These are phyloP conservation scores for Lenwebbia sp. DNA, from an alignment of 345 rosid genomes.

Conservation along the genomic window DNA sequence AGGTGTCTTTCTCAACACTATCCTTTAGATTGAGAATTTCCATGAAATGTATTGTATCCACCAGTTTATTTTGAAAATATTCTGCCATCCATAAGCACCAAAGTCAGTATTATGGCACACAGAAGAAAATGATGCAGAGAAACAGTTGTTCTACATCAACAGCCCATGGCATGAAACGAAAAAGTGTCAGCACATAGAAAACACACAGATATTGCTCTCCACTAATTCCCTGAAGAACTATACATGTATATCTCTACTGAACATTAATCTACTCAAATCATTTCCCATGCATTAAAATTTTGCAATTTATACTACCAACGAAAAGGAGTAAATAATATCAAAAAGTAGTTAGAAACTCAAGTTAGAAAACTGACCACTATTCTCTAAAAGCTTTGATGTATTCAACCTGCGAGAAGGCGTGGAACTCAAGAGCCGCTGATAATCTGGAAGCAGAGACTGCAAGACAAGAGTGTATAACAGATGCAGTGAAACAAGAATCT, in stretches of 20 bases:
- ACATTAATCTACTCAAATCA: not conserved
- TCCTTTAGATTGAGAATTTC: slow-evolving; percentile 93
- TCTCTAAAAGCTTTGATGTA: slow-evolving; percentile 84
- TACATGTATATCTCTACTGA: not conserved
- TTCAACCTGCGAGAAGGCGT: slow-evolving; percentile 97
- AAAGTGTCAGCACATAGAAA: not conserved
- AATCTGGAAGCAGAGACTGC: slow-evolving; percentile 99
- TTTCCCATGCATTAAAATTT: not conserved
- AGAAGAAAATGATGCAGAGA: not conserved
- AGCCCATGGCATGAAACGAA: not conserved
- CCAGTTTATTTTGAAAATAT: slow-evolving; percentile 98
- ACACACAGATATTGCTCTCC: not conserved
- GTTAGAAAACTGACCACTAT: slow-evolving; percentile 53
- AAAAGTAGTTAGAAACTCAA: not conserved
- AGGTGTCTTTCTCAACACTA: slow-evolving; percentile 89
- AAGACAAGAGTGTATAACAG: slow-evolving; percentile 33
- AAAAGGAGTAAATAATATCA: not conserved
- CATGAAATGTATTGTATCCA: slow-evolving; percentile 99
- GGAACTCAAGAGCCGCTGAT: slow-evolving; percentile 97
- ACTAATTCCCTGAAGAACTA: not conserved
- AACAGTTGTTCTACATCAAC: not conserved
- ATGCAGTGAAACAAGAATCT: slow-evolving; percentile 28
- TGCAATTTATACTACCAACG: not conserved
- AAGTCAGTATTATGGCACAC: not conserved
- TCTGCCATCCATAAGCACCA: slow-evolving; percentile 41